Evolutionary conservation across 2,329 filamentous ascomycete species (phyloP).

Genomic region (Macroventuria anomochaeta): DNA sequence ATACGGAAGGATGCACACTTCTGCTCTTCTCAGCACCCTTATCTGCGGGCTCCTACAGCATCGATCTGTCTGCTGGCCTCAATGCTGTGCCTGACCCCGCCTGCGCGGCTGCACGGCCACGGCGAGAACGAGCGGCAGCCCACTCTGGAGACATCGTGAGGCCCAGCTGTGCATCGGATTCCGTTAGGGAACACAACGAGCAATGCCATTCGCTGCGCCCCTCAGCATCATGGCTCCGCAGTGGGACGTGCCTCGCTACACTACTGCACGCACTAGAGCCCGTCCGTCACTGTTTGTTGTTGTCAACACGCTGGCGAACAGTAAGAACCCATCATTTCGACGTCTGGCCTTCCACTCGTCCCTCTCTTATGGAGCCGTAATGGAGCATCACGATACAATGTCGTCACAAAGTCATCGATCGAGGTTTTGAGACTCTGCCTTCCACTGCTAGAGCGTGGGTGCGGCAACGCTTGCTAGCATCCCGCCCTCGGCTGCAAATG

Average conservation of each 20-base stretch:
- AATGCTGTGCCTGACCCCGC: constrained; percentile 20
- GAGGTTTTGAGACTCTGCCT: constrained; percentile 16
- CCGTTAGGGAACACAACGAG: constrained; percentile 15
- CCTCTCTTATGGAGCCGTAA: background rate
- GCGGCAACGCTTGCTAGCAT: constrained; percentile 23
- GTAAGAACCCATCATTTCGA: constrained; percentile 1
- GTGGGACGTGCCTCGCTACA: constrained; percentile 24
- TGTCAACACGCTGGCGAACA: constrained; percentile 13
- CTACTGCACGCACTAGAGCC: constrained; percentile 22
- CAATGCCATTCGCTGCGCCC: constrained; percentile 31
- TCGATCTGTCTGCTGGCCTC: constrained; percentile 1
- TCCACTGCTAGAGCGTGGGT: constrained; percentile 10
- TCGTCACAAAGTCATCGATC: constrained; percentile 19
- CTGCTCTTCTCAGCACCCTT: background rate
- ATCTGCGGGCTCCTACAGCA: background rate
- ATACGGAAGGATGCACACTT: background rate
- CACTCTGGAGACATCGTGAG: constrained; percentile 8
- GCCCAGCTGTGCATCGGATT: constrained; percentile 24
- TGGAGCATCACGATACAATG: constrained; percentile 2
- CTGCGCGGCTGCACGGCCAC: constrained; percentile 22
- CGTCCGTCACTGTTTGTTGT: constrained; percentile 8
- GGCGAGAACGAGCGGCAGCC: constrained; percentile 26
- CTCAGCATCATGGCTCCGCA: constrained; percentile 25
- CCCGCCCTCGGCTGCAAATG: constrained; percentile 25
- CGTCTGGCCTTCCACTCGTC: constrained; percentile 5